Conservation (phyloP, 805 yeast species). For the Starmerella khaoyaiensis region DNA sequence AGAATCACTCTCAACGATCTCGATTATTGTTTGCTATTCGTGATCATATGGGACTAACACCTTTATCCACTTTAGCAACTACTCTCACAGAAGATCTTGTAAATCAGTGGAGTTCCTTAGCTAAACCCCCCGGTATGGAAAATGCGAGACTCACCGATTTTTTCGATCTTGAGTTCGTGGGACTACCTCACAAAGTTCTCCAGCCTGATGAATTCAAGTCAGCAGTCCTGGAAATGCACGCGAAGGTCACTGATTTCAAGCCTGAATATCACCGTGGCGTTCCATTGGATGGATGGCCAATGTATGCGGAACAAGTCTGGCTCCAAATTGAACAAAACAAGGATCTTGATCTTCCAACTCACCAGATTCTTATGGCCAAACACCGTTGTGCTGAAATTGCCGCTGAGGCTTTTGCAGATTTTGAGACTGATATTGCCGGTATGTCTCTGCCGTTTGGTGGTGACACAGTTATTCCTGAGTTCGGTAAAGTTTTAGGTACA, state of each 20-base stretch:
- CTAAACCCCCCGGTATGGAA: slow-evolving; percentile 55
- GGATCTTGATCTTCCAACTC: slow-evolving; percentile 92
- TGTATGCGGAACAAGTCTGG: slow-evolving; percentile 88
- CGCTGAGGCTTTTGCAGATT: slow-evolving; percentile 37
- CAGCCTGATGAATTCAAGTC: slow-evolving; percentile 56
- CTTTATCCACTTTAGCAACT: slow-evolving; percentile 52
- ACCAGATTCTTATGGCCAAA: slow-evolving; percentile 85
- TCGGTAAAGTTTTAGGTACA: slow-evolving; percentile 30
- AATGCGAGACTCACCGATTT: slow-evolving; percentile 53
- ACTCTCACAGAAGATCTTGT: slow-evolving; percentile 60
- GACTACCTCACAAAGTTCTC: slow-evolving; percentile 73
- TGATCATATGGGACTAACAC: slow-evolving; percentile 82
- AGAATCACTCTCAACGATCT: slow-evolving; percentile 27
- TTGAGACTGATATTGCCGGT: slow-evolving; percentile 30
- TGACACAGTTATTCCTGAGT: slow-evolving; percentile 12
- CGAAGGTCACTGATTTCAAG: slow-evolving; percentile 44
- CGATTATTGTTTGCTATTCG: slow-evolving; percentile 67
- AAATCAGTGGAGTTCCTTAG: slow-evolving; percentile 64
- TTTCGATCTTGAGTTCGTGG: slow-evolving; percentile 71
- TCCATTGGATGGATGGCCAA: slow-evolving; percentile 93
- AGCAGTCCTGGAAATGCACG: slow-evolving; percentile 53
- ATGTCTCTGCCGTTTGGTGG: slow-evolving; percentile 23
- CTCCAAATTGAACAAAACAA: slow-evolving; percentile 83
- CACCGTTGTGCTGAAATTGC: slow-evolving; percentile 89
- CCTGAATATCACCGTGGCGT: slow-evolving; percentile 66